Percentiles rank a stretch among this genome's conserved stretches.
Evolutionary conservation across 306 rosid genomes (phyloP).

Genomic region (barrel medic (Medicago truncatula)): MtrunA17r5.0-ANR NC_053042.1:27932001-27932500

Average conservation of each 20-base stretch:
- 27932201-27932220: conserved; percentile 9
- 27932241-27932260: not conserved
- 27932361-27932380: conserved; percentile 16
- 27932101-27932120: conserved; percentile 14
- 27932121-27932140: conserved; percentile 16
- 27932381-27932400: conserved; percentile 37
- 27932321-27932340: conserved; percentile 6
- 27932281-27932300: conserved; percentile 24
- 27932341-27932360: not conserved
- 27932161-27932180: conserved; percentile 3
- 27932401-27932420: conserved; percentile 71
- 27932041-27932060: conserved; percentile 12
- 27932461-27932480: conserved; percentile 88
- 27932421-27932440: conserved; percentile 91
- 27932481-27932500: conserved; percentile 91
- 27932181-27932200: not conserved
- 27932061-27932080: not conserved
- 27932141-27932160: conserved; percentile 4
- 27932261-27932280: conserved; percentile 14
- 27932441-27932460: conserved; percentile 99
- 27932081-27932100: conserved; percentile 14
- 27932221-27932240: conserved; percentile 30
- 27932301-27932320: not conserved
- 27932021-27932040: conserved; percentile 2
- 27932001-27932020: conserved; percentile 2